Percentiles rank a stretch among this genome's conserved stretches.
Evolutionary conservation across 768 basidiomycete genomes (phyloP).

Genomic region (Suillus lakei): DNA sequence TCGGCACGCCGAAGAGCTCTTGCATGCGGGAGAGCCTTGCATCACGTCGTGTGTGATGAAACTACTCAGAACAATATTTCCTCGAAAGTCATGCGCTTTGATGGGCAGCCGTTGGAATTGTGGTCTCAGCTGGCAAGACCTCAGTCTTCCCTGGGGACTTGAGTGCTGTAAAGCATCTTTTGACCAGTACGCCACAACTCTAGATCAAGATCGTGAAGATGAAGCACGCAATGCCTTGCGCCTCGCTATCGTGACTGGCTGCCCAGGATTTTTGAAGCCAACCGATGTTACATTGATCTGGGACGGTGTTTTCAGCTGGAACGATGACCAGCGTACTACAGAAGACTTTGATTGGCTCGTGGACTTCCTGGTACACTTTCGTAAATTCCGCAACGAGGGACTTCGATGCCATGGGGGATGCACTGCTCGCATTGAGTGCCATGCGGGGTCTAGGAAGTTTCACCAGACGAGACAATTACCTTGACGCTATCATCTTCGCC

Average conservation of each 20-base stretch:
- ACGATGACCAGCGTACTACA: background rate
- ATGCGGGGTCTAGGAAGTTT: background rate
- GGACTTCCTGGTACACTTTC: slow-evolving; percentile 10
- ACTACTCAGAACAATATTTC: background rate
- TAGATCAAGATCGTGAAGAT: background rate
- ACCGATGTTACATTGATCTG: slow-evolving; percentile 4
- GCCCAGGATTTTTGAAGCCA: background rate
- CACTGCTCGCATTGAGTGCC: slow-evolving; percentile 11
- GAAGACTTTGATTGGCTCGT: slow-evolving; percentile 8
- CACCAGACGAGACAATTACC: background rate
- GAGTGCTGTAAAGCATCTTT: background rate
- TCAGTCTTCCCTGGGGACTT: background rate
- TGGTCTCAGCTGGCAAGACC: background rate
- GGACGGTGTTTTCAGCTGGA: slow-evolving; percentile 1
- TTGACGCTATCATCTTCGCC: slow-evolving; percentile 6
- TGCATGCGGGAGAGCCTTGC: slow-evolving; percentile 5
- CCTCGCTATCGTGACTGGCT: slow-evolving; percentile 5
- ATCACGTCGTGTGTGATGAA: background rate
- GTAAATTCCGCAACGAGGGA: background rate
- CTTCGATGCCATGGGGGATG: slow-evolving; percentile 11
- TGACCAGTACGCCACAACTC: background rate
- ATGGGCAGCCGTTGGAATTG: background rate
- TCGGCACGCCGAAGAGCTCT: slow-evolving; percentile 2
- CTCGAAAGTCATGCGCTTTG: background rate
- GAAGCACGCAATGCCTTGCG: slow-evolving; percentile 7